Evolutionary conservation across 179 eudicot species (phyloP), one percentile per base, ranked within the genome.

Genomic region (Carnegiea gigantea): DNA sequence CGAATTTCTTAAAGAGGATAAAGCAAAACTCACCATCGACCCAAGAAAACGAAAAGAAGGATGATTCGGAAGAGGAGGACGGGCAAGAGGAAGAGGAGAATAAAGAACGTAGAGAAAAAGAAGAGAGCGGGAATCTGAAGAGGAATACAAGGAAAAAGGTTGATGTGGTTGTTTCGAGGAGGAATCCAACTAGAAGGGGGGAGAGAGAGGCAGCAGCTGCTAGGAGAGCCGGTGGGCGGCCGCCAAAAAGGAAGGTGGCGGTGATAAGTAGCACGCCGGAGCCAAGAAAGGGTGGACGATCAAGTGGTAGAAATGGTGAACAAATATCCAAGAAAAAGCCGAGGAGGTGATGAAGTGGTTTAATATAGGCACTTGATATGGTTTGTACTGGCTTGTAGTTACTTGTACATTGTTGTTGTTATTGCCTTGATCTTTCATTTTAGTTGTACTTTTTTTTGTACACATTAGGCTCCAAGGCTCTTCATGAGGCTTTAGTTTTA

Each of bases 241-340:
- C 84, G 5, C 88, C 87, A 4, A 84, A 80, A 59, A 80, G 84
- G 57, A 85, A 87, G 79, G 88, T 88, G 13, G 86, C 84, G 18
- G 73, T 38, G 83, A 46, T 53, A 62, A 70, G 87, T 43, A 60
- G 79, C 14, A 82, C 83, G 11, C 77, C 88, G 38, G 88, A 83
- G 78, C 77, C 85, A 2, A 76, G 78, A 8, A 87, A 85, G 77
- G 81, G 86, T 24, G 73, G 86, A 44, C 83, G 82, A 53, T 68
- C 80, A 8, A 62, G 76, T 33, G 78, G 86, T 48, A 80, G 79
- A 78, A 79, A 77, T 62, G 62, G 73, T 36, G 89, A 68, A 9
- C 80, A 84, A 77, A 79, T 82, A 15, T 46, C 83, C 1, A 87
- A 73, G 83, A 87, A 87, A 78, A 85, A 77, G 73, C 68, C 81